These are phyloP conservation scores for Acanthamoeba castellanii DNA, from an alignment of 208 protist genomes.

Conservation along the genomic window DNA sequence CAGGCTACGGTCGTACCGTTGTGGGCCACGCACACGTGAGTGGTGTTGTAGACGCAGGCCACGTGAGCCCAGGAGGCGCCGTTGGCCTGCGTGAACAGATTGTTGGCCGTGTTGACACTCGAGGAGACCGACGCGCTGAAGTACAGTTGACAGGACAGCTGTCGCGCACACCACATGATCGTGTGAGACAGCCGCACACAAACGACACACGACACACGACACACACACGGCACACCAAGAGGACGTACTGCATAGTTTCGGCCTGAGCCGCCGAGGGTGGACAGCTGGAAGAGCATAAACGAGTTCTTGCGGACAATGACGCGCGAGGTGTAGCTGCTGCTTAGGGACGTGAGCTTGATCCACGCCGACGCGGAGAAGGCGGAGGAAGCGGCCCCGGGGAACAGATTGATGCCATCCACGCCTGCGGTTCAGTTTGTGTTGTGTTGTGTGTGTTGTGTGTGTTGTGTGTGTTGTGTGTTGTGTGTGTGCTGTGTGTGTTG, in stretches of 20 bases:
- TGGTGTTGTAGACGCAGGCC: constrained; percentile 28
- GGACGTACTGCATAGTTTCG: background rate
- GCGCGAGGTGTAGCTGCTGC: background rate
- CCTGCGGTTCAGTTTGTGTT: background rate
- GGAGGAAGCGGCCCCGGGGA: background rate
- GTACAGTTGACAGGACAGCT: background rate
- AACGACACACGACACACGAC: background rate
- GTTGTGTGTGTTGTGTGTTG: too few relatives aligned
- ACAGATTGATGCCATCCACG: background rate
- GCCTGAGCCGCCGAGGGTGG: background rate
- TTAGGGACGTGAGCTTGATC: background rate
- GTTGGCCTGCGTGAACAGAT: background rate
- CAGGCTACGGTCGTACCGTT: background rate
- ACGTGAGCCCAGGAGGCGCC: background rate
- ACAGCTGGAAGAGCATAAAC: background rate
- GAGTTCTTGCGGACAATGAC: background rate
- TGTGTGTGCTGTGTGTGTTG: too few relatives aligned
- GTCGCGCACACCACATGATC: background rate
- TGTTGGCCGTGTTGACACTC: background rate
- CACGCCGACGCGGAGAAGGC: constrained; percentile 2
- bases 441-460: too few relatives aligned
- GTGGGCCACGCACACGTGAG: background rate
- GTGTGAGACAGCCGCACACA: background rate
- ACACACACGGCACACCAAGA: too few relatives aligned
- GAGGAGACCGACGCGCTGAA: background rate